A percentile compares a stretch with the other conserved stretches of the same genome.
These are phyloP conservation scores for Cochlearia excelsa DNA, from an alignment of 345 rosid genomes.

Conservation along the genomic window DNA sequence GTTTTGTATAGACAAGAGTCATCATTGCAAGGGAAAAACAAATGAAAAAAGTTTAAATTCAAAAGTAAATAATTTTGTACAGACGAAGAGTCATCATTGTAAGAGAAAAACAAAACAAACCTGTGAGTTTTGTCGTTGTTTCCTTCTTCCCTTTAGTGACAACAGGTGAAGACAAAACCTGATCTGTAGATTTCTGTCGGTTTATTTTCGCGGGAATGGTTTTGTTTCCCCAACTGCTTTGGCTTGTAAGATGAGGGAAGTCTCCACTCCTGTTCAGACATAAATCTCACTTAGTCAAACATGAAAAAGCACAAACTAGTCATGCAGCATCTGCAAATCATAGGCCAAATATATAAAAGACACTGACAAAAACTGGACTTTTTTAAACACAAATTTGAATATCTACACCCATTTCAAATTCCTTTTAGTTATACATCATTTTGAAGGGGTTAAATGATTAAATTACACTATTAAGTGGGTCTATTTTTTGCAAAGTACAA, in stretches of 20 bases:
- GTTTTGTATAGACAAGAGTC: not conserved
- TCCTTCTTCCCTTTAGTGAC: conserved; percentile 58
- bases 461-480: no score
- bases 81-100: not conserved
- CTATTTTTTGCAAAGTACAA: no score
- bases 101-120: conserved; percentile 34
- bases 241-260: conserved; percentile 59
- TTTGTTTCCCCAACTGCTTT: conserved; percentile 73
- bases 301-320: not conserved
- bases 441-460: no score
- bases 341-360: not conserved
- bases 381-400: no score
- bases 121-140: conserved; percentile 59
- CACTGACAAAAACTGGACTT: no score
- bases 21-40: not conserved
- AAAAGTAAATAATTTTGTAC: not conserved
- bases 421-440: no score
- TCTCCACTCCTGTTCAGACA: conserved; percentile 48
- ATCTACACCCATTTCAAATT: no score
- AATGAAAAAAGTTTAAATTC: no score
- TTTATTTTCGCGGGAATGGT: conserved; percentile 53
- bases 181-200: conserved; percentile 64
- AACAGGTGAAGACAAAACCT: conserved; percentile 50
- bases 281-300: conserved; percentile 12
- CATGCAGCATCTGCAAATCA: not conserved